These are phyloP conservation scores for Reticulascus tulasneorum DNA, from an alignment of 2,329 filamentous ascomycete genomes.

Conservation along the genomic window DNA sequence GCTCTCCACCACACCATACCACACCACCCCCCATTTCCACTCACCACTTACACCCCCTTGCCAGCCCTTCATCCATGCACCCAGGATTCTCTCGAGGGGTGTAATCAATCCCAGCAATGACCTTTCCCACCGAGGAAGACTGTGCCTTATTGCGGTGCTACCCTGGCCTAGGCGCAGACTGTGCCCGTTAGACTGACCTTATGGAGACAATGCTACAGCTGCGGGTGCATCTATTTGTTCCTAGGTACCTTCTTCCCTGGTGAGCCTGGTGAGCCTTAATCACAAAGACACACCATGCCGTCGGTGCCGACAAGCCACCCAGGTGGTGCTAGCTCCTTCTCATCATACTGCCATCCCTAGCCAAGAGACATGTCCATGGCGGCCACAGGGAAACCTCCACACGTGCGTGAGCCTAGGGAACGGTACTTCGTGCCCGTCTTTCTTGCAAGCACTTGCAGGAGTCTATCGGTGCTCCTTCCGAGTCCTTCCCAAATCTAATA, in stretches of 20 bases:
- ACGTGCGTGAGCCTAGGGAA: slow-evolving; percentile 17
- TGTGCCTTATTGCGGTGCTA: slow-evolving; percentile 13
- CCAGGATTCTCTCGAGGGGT: slow-evolving; percentile 14
- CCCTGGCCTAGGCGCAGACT: slow-evolving; percentile 7
- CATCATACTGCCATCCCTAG: slow-evolving; percentile 1
- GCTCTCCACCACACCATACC: slow-evolving; percentile 3
- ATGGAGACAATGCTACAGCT: slow-evolving; percentile 9
- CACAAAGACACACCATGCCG: slow-evolving; percentile 12
- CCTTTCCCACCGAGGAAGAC: slow-evolving; percentile 11
- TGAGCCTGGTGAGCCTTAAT: no score
- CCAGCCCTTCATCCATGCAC: slow-evolving; percentile 9
- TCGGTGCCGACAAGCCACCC: slow-evolving; percentile 11
- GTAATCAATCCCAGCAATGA: slow-evolving; percentile 9
- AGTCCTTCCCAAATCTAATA: slow-evolving; percentile 15
- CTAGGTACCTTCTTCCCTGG: no score
- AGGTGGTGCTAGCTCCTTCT: slow-evolving; percentile 7
- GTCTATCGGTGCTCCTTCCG: slow-evolving; percentile 17
- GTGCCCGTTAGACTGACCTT: slow-evolving; percentile 12
- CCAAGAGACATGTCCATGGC: slow-evolving; percentile 12
- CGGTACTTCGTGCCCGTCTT: slow-evolving; percentile 15
- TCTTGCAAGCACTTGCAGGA: slow-evolving; percentile 13
- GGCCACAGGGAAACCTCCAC: slow-evolving; percentile 9
- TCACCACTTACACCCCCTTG: slow-evolving; percentile 5
- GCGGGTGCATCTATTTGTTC: no score
- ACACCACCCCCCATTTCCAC: slow-evolving; percentile 3